Conservation (phyloP, 495 filamentous ascomycete species). For the Glonium stellatum region DNA sequence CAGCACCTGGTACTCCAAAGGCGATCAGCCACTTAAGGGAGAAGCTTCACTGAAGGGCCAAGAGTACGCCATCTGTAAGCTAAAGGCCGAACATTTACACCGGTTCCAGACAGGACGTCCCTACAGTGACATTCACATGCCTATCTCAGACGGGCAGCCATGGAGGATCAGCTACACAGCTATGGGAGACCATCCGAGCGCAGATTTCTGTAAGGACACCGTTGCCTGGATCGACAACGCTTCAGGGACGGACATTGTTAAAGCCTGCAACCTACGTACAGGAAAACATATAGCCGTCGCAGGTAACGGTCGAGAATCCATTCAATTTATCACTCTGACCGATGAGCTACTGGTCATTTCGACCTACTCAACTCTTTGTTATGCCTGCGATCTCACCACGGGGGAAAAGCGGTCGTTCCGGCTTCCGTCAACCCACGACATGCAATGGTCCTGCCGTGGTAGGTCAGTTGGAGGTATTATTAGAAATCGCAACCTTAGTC, state of each 20-base stretch:
- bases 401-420: constrained; percentile 3
- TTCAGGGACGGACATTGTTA: background rate
- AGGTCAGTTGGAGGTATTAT: constrained; percentile 9
- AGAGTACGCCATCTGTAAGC: constrained; percentile 5
- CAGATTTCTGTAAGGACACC: background rate
- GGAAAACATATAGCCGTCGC: background rate
- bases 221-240: background rate
- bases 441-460: constrained; percentile 7
- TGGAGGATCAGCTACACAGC: background rate
- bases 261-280: constrained; percentile 11
- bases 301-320: constrained; percentile 8
- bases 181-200: background rate
- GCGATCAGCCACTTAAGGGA: background rate
- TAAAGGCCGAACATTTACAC: constrained; percentile 9
- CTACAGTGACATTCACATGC: no score
- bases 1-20: constrained; percentile 6
- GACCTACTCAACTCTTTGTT: constrained; percentile 4
- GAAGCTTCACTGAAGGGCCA: background rate
- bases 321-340: constrained; percentile 6
- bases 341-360: constrained; percentile 9
- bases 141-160: background rate
- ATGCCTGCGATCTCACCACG: constrained; percentile 9
- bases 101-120: constrained; percentile 6
- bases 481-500: background rate
- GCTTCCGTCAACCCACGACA: constrained; percentile 1